phyloP scores from a whole-genome alignment of 768 basidiomycete genomes.

The Fomitopsis pulvina region DNA sequence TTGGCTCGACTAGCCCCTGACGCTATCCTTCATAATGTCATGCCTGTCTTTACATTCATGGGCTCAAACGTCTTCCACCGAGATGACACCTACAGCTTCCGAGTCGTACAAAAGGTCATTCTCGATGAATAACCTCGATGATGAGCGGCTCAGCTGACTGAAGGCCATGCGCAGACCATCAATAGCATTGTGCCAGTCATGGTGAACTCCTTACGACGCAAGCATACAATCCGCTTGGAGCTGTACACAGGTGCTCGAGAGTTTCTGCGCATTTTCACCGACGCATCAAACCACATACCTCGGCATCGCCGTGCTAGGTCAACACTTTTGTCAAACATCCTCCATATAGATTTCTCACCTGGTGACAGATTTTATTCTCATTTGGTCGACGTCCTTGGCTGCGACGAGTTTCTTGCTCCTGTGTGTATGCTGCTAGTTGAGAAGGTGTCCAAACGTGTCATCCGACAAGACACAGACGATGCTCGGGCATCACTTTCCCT shows the following conservation, averaged over 20 bases:
- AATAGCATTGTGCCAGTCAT: constrained; percentile 93
- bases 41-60: constrained; percentile 99
- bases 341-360: constrained; percentile 4
- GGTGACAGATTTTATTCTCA: constrained; percentile 76
- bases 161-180: constrained; percentile 57
- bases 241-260: constrained; percentile 68
- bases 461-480: constrained; percentile 57
- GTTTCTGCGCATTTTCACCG: constrained; percentile 88
- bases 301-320: constrained; percentile 88
- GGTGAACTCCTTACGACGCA: constrained; percentile 66
- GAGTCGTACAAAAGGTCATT: constrained; percentile 83
- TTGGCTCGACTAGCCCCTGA: constrained; percentile 83
- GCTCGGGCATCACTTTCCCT: constrained; percentile 52
- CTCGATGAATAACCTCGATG: neutral
- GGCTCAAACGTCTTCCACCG: constrained; percentile 97
- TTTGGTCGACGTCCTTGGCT: constrained; percentile 75
- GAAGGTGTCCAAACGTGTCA: constrained; percentile 62
- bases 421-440: constrained; percentile 82
- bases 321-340: constrained; percentile 17
- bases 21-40: constrained; percentile 87
- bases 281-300: constrained; percentile 87
- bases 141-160: no score
- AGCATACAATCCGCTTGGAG: constrained; percentile 46
- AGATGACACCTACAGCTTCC: constrained; percentile 93
- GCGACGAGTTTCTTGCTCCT: constrained; percentile 74